These are phyloP conservation scores for Fusarium setosum DNA, from an alignment of 2,329 filamentous ascomycete species.

Conservation along the genomic window DNA sequence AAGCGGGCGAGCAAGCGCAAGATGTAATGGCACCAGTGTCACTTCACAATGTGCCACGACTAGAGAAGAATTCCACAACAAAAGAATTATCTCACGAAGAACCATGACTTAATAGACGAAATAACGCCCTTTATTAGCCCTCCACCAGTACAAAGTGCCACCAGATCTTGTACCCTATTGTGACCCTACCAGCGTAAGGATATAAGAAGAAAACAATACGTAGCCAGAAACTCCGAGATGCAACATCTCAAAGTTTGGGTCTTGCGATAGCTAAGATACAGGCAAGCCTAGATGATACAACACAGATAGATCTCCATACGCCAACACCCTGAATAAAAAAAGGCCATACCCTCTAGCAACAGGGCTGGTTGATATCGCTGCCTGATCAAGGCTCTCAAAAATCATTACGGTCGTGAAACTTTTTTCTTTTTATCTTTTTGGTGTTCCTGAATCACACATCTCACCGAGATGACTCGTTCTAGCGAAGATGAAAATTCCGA, in stretches of 20 bases:
- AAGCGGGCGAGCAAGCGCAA: conserved; percentile 66
- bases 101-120: conserved; percentile 43
- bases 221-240: conserved; percentile 38
- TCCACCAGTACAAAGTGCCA: conserved; percentile 33
- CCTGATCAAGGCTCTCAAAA: conserved; percentile 37
- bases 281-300: conserved; percentile 41
- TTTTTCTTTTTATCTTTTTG: conserved; percentile 20
- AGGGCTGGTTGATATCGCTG: conserved; percentile 29
- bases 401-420: conserved; percentile 46
- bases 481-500: conserved; percentile 15
- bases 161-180: conserved; percentile 13
- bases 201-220: conserved; percentile 26
- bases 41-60: not conserved
- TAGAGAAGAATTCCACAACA: conserved; percentile 10
- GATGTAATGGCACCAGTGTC: conserved; percentile 49
- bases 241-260: conserved; percentile 21
- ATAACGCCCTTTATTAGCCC: conserved; percentile 36
- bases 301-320: conserved; percentile 40
- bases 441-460: conserved; percentile 25
- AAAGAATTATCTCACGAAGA: conserved; percentile 42
- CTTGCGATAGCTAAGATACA: conserved; percentile 39
- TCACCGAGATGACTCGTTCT: conserved; percentile 28
- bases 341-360: conserved; percentile 22
- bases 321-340: conserved; percentile 35
- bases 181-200: conserved; percentile 16